Percentiles rank a stretch among this genome's conserved stretches.
phyloP scores from a whole-genome alignment of 768 basidiomycete species.

The Lentinula aciculospora region DNA sequence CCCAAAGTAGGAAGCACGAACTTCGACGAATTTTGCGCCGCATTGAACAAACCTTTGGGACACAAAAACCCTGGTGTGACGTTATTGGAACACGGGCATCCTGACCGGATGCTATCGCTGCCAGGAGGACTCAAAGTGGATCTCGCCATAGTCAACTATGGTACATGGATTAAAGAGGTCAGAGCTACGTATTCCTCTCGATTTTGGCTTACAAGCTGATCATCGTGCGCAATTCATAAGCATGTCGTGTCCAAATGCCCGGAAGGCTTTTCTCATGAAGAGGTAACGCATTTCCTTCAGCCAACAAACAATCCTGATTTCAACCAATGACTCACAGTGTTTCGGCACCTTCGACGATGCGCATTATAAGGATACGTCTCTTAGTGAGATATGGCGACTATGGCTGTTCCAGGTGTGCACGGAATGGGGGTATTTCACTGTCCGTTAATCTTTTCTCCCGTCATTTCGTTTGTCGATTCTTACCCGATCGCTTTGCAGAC shows the following conservation, averaged over 20 bases:
- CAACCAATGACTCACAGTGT: constrained; percentile 46
- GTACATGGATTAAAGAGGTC: constrained; percentile 69
- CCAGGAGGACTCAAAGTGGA: constrained; percentile 46
- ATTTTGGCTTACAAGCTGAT: not conserved
- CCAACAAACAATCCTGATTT: not conserved
- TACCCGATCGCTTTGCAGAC: constrained; percentile 36
- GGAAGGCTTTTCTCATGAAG: constrained; percentile 38
- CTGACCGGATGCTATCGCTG: constrained; percentile 41
- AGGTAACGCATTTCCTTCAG: constrained; percentile 27
- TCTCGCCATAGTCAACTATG: constrained; percentile 66
- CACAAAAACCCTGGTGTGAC: constrained; percentile 22
- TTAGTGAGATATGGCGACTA: constrained; percentile 75
- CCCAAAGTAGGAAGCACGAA: constrained; percentile 52
- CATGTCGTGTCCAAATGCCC: constrained; percentile 56
- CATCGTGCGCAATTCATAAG: constrained; percentile 23
- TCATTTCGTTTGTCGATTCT: not conserved
- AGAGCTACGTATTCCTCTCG: constrained; percentile 7
- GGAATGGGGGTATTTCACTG: constrained; percentile 91
- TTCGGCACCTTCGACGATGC: constrained; percentile 78
- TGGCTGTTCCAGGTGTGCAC: constrained; percentile 94
- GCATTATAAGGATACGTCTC: constrained; percentile 52
- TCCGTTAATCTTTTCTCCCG: not conserved
- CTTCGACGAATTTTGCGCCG: constrained; percentile 67
- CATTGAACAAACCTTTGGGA: constrained; percentile 41
- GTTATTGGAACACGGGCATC: constrained; percentile 41